Evolutionary conservation across 106 monocot genomes (phyloP), one percentile per base, ranked within the genome.

Genomic region (Platanthera zijinensis): DNA sequence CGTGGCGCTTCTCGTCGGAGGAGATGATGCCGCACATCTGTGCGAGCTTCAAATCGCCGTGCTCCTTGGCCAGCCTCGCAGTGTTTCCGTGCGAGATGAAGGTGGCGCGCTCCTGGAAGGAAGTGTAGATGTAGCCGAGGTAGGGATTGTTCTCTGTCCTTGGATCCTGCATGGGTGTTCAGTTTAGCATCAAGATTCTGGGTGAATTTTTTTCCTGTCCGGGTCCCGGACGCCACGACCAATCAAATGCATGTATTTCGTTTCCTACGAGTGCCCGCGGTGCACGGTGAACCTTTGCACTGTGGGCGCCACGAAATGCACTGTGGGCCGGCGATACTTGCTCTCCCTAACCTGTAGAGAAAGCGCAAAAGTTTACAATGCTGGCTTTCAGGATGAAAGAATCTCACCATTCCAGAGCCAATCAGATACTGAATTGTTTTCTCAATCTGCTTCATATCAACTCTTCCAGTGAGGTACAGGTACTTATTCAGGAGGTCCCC

Each of bases 381-480:
- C 25, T 25, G 0, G 0, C 25, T 25, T 25, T 39, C 39, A 39
- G 39, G 39, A 39, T 39, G 39, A 39, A 39, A 39, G 39, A 39
- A 75, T n/a, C 63, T 82, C 82, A 87, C 87, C 87, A 87, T 87
- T 78, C 87, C 87, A n/a, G 84, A 84, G 45, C 87, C 87, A 79
- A 87, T 87, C 49, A 87, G 57, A 80, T 87, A 87, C 39, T 87
- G 87, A 48, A 87, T 87, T 8, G 87, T 87, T 64, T 84, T 87
- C 82, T 87, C 87, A 49, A 87, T 79, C 53, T 84, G 84, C 30
- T 25, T 82, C 87, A 87, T 87, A 57, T 87, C 87, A 11, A 87
- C 87, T 81, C 87, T 81, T 21, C 87, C 87, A 8, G 87, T 72
- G 39, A 87, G 79, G 69, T 87, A 87, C 1, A 87, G 59, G 51